Evolutionary conservation across 1,139 yeast genomes (phyloP), one percentile per base, ranked within the genome.

Genomic region (Arxiozyma heterogenica): DNA sequence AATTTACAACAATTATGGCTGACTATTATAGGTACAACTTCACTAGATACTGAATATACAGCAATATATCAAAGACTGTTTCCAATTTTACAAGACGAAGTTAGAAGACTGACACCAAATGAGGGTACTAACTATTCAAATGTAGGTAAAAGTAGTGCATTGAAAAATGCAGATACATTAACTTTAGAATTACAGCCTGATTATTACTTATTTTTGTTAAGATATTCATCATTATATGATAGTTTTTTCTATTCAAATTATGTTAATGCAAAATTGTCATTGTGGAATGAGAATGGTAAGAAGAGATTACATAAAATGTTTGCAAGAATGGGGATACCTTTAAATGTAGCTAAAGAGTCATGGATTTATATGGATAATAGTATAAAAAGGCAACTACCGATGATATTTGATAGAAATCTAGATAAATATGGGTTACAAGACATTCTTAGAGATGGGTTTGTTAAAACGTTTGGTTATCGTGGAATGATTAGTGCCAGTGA

Each of bases 251-350:
- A 90, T 68, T 89, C 96, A 27, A 84, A 90, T 58, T 93, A 85
- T 65, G 90, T 93, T 46, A 89, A 91, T 62, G 86, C 98, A 23
- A 88, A 90, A 66, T 74, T 93, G 56, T 83, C 84, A 56, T 73
- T 93, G 47, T 94, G 96, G 93, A 86, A 94, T 23, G 96, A 88
- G 64, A 94, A 87, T 55, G 98, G 98, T 4, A 81, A 84, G 61
- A 89, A 88, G 67, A 80, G 84, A 61, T 73, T 94, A 51, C 95
- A 91, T 67, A 90, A 90, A 63, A 77, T 94, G 78, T 86, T 94
- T 72, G 98, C 98, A 2, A 82, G 86, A 61, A 93, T 94, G 97
- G 98, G 98, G 8, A 86, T 94, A 6, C 85, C 97, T 0, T 73
- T 94, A 51, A 86, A 83, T 3, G 85, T 86, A 25, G 95, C 98